Base-by-base conservation (phyloP, 352 stramenopile species). In the Phytopythium helicoides region DNA sequence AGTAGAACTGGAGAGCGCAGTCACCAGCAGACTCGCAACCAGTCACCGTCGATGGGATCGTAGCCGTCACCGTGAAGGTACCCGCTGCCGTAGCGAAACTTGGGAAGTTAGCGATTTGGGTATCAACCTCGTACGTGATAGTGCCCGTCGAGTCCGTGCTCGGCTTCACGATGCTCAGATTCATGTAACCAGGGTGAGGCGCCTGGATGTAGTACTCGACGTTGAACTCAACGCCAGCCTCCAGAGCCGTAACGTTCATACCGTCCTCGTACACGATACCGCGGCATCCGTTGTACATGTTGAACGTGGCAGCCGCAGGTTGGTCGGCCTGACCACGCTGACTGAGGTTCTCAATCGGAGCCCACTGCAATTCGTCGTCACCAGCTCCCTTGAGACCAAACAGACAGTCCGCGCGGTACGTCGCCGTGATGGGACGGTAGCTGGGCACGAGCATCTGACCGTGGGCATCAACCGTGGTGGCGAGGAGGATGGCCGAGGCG, bases 1-100 rank as follows among this genome's bases (percentile, higher is more conserved):
- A 87, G 49, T 76, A 83, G 49, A 87, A 80, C 49, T 85, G 76
- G 41, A 87, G 53, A 8, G 66, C 76, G 19, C 76, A 87, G 40
- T 74, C 58, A 1, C 76, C 73, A 0, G 63, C 42, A 19, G 64
- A 65, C 9, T 55, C 60, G 22, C 76, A 87, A 11, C 71, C 73
- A 2, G 55, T 69, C n/a, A 87, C 52, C 6, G 44, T 76, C 4
- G 66, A 40, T 3, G 76, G 73, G 21, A 87, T 76, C 41, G 56
- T 81, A 3, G 52, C 65, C 14, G 41, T 71, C 10, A 49, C 52
- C 2, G 47, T 59, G 26, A 54, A 58, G 14, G 52, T 61, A 22
- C 61, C 60, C 16, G 40, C 59, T 9, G 50, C 51, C 19, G 44
- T 56, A 40, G 56, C 66, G 28, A 84, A 84, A 25, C 66, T 57